Evolutionary conservation across 225 moss, liverwort and hornwort genomes (phyloP), one percentile per base, ranked within the genome.

Genomic region (Physcomitrellopsis africana): DNA sequence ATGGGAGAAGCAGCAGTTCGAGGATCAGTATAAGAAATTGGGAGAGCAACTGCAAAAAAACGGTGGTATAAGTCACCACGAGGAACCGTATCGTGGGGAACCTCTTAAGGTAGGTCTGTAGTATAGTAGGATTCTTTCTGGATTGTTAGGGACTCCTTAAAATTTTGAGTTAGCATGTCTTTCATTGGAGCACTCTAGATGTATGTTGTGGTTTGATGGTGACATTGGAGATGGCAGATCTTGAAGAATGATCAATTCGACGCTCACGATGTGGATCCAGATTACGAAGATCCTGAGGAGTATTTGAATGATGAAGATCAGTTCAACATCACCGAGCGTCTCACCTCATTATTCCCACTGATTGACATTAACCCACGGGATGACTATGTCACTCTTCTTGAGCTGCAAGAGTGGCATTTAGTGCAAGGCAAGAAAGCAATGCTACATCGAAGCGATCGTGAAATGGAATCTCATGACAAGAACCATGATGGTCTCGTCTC

Each of bases 381-480:
- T 53, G 81, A 80, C 57, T 84, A 86, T 43, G 83, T 93, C 17
- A 89, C 84, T 69, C 72, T 90, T 76, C 19, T 66, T 32, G 91
- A 93, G 88, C 79, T 93, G 54, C 77, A 86, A 80, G 79, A 81
- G 24, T 93, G 91, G 93, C 91, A 93, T 78, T 68, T 85, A 67
- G 10, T 86, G 24, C 89, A 88, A 73, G 89, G 87, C 56, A 82
- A 80, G 18, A 85, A 84, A 43, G 74, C 85, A 6, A 86, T 86
- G 59, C 77, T 80, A 59, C 89, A 90, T 70, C 83, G 88, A 73
- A 89, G 91, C 54, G 85, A 91, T 8, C 87, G 89, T 45, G 89
- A 91, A 68, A 67, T 91, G 77, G 83, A 83, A 68, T 68, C 80
- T 43, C 78, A 93, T 58, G 93, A 93, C 67, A 77, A 84, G 73